phyloP scores from a whole-genome alignment of 306 rosid species.

The Quercus mongolica region DNA sequence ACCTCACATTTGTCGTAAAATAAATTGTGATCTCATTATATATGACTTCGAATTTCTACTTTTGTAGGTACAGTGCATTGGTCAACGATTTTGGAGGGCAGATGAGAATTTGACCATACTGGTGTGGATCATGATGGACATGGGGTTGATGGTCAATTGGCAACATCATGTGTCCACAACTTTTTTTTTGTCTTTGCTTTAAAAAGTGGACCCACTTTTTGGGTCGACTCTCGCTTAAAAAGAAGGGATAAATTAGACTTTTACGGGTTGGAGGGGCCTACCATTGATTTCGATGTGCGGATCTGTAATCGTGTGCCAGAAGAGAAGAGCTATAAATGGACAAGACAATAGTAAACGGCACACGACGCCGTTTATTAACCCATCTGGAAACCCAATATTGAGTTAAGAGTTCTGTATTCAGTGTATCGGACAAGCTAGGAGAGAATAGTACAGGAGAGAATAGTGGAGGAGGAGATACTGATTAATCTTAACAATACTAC shows the following conservation, averaged over 20 bases:
- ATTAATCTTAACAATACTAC: not conserved
- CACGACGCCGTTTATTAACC: not conserved
- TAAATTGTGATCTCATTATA: no score
- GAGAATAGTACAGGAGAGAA: constrained; percentile 1
- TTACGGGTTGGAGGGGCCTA: not conserved
- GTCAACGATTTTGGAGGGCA: constrained; percentile 8
- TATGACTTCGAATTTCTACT: no score
- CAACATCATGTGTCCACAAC: constrained; percentile 1
- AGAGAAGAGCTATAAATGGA: no score
- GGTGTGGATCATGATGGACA: not conserved
- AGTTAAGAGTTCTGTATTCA: no score
- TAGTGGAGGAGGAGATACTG: constrained; percentile 17
- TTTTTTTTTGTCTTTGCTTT: constrained; percentile 8
- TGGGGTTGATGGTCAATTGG: constrained; percentile 14
- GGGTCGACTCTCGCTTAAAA: constrained; percentile 24
- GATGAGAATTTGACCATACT: not conserved
- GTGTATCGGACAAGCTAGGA: not conserved
- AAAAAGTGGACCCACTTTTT: constrained; percentile 30
- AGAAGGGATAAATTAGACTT: not conserved
- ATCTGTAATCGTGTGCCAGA: not conserved
- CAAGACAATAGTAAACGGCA: no score
- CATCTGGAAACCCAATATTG: not conserved
- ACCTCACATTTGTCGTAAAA: no score
- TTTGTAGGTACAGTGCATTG: no score
- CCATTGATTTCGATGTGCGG: not conserved